phyloP scores from a whole-genome alignment of 306 rosid species.

The Vigna hirtella region DNA sequence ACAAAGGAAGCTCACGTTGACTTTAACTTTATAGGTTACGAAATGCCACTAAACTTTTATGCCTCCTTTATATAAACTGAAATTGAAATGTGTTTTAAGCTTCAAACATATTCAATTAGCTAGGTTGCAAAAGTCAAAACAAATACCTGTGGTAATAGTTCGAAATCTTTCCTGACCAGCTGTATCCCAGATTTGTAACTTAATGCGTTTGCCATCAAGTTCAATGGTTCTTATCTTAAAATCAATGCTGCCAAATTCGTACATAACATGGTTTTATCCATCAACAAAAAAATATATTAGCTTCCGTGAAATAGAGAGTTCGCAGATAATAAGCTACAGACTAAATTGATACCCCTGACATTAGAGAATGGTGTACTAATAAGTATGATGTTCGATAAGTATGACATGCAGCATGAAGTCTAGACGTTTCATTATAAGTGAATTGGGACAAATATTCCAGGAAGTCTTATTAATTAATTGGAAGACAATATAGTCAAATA shows the following conservation, averaged over 20 bases:
- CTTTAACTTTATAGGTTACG: slow-evolving; percentile 8
- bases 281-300: slow-evolving; percentile 12
- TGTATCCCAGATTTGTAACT: slow-evolving; percentile 87
- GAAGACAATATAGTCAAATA: neutral
- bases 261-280: slow-evolving; percentile 11
- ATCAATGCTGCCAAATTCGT: slow-evolving; percentile 62
- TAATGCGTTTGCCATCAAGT: slow-evolving; percentile 73
- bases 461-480: neutral
- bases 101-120: neutral
- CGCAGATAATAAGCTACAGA: neutral
- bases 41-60: neutral
- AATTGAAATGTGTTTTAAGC: slow-evolving; percentile 3
- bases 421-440: neutral
- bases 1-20: neutral
- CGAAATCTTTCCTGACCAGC: slow-evolving; percentile 89
- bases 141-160: slow-evolving; percentile 74
- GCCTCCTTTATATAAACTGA: neutral
- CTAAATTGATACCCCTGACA: neutral
- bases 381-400: neutral
- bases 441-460: slow-evolving; percentile 11
- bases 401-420: neutral
- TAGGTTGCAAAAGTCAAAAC: slow-evolving; percentile 25
- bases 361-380: slow-evolving; percentile 14
- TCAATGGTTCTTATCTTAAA: slow-evolving; percentile 88
- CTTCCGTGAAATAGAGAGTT: neutral